Base-by-base conservation (phyloP, 768 basidiomycete genomes). In the Suillus ampliporus region DNA sequence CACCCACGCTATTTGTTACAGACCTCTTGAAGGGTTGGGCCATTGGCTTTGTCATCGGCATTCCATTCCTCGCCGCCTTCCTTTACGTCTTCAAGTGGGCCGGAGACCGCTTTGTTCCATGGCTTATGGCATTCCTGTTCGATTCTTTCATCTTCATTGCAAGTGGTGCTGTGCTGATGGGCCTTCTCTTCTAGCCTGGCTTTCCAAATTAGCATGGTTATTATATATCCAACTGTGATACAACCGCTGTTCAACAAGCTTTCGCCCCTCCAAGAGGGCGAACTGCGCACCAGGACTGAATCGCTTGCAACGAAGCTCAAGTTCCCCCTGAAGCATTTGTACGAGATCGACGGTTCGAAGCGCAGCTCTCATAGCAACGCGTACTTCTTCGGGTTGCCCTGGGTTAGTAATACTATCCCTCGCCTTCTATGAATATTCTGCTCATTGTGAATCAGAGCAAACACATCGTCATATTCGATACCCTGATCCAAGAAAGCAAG, bases 241-340 rank as follows among this genome's bases (percentile, higher is more conserved):
- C 95, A 96, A 68, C 97, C 97, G 0, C 78, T 99, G 61, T 99
- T 99, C 86, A 99, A 99, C 84, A 99, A 94, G 76, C 86, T 98
- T 50, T 94, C 95, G 2, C 93, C 94, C 3, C 84, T 99, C 6
- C 80, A 85, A 0, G 80, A 84, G 15, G 92, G 94, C 37, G 89
- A 92, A 23, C 80, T 99, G 8, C 88, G 94, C 26, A 79, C 76
- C 8, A 83, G 93, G 43, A 92, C 96, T 43, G 93, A 97, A 69
- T 71, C 76, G 0, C 82, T 99, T 17, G 94, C 96, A 0, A 69
- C 78, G 44, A 89, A 89, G 70, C 89, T 99, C 69, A 87, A 89
- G 62, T 99, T 99, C 85, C 97, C 97, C 0, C 80, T 98, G 61
- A 97, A 91, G 71, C 91, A 96, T 75, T 76, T 99, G 58, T 99